phyloP scores from a whole-genome alignment of 129 eudicot genomes.

The Apium graveolens region DNA sequence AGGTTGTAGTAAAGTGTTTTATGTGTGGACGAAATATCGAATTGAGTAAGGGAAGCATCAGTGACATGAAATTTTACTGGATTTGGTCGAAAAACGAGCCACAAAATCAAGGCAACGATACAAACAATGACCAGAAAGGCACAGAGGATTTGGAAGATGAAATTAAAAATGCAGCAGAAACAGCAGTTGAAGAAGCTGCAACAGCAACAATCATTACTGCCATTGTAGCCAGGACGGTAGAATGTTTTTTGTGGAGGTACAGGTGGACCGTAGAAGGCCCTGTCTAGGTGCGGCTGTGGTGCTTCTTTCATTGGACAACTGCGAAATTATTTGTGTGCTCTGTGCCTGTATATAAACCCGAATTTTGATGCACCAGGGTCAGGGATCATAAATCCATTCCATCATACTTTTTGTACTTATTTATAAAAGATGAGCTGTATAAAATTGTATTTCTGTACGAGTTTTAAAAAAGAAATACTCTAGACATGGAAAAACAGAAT shows the following conservation, averaged over 20 bases:
- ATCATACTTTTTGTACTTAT: background rate
- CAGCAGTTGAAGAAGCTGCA: constrained; percentile 34
- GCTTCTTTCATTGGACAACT: background rate
- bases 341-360: background rate
- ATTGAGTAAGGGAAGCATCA: constrained; percentile 44
- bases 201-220: constrained; percentile 24
- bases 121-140: constrained; percentile 32
- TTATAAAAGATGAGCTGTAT: background rate
- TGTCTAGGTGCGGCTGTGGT: constrained; percentile 19
- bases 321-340: background rate
- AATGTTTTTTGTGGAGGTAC: constrained; percentile 32
- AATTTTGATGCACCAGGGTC: background rate
- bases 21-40: constrained; percentile 31
- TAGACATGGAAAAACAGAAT: too few species aligned
- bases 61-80: constrained; percentile 48
- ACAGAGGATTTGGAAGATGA: constrained; percentile 44
- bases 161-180: constrained; percentile 48
- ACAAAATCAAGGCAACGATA: constrained; percentile 25
- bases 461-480: too few species aligned
- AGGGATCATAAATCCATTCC: background rate
- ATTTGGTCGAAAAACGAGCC: constrained; percentile 68
- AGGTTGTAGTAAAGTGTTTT: constrained; percentile 48
- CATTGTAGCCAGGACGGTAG: constrained; percentile 41
- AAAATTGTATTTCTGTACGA: background rate
- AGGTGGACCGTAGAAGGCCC: constrained; percentile 39